A percentile compares a stretch with the other conserved stretches of the same genome.
phyloP scores from a whole-genome alignment of 2,329 filamentous ascomycete species.

The Botrytis cinerea region DNA sequence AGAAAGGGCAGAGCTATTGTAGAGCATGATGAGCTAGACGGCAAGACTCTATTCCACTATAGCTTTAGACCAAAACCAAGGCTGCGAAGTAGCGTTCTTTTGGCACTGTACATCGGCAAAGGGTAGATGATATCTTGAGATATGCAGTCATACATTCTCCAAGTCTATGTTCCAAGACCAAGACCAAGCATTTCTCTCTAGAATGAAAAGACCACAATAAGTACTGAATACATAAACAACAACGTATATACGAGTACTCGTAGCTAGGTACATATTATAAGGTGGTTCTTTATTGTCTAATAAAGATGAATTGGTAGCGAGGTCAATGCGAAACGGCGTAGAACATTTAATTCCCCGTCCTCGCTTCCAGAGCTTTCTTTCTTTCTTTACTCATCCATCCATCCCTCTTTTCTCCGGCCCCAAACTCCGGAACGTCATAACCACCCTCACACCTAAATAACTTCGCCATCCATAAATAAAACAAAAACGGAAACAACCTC shows the following conservation, averaged over 20 bases:
- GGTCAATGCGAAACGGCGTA: background rate
- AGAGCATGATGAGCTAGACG: no score
- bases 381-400: slow-evolving; percentile 19
- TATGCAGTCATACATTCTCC: background rate
- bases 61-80: no score
- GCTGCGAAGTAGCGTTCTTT: no score
- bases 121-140: background rate
- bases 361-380: slow-evolving; percentile 26
- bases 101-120: no score
- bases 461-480: slow-evolving; percentile 2
- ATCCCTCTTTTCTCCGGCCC: slow-evolving; percentile 14
- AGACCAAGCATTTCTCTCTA: background rate
- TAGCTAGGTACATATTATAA: no score
- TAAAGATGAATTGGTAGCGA: background rate
- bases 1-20: no score
- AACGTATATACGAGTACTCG: background rate
- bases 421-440: slow-evolving; percentile 23
- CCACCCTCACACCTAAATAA: background rate
- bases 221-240: no score
- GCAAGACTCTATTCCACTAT: no score
- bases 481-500: background rate
- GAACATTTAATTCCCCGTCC: background rate
- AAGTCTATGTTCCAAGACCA: background rate
- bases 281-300: background rate
- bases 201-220: background rate